Percentiles rank a stretch among this genome's conserved stretches.
phyloP scores from a whole-genome alignment of 805 yeast genomes.

The Hanseniaspora valbyensis region DNA sequence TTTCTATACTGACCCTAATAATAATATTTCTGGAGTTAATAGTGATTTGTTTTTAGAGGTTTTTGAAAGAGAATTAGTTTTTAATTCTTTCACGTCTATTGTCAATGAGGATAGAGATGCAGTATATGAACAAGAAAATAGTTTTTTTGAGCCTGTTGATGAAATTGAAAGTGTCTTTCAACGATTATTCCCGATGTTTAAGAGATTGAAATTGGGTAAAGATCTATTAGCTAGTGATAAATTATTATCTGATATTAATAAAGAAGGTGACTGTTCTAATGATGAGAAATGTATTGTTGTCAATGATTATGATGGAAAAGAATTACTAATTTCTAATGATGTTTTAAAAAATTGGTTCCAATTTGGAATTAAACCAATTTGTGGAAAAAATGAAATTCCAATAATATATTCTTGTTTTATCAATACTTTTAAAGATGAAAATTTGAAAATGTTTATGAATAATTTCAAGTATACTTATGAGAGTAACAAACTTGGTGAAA shows the following conservation, averaged over 20 bases:
- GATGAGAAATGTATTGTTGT: not conserved
- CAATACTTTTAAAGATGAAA: not conserved
- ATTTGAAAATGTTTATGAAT: not conserved
- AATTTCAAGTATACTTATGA: not conserved
- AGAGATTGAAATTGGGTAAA: slow-evolving; percentile 3
- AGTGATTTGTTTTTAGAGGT: slow-evolving; percentile 3
- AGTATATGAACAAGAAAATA: not conserved
- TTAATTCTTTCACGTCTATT: slow-evolving; percentile 38
- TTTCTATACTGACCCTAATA: slow-evolving; percentile 25
- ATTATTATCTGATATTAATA: not conserved
- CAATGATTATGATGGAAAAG: slow-evolving; percentile 1
- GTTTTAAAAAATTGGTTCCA: slow-evolving; percentile 3
- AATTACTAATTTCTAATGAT: not conserved
- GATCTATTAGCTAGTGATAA: slow-evolving; percentile 8
- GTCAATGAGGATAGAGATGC: slow-evolving; percentile 43
- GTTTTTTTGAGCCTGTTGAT: slow-evolving; percentile 18
- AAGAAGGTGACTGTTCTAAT: not conserved
- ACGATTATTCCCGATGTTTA: slow-evolving; percentile 18
- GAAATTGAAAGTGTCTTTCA: slow-evolving; percentile 20
- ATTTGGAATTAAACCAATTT: slow-evolving; percentile 1
- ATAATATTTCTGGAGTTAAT: not conserved
- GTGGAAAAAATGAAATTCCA: not conserved
- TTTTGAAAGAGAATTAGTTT: slow-evolving; percentile 10
- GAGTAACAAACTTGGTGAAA: not conserved
- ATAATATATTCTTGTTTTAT: slow-evolving; percentile 6